phyloP scores from a whole-genome alignment of 2,329 filamentous ascomycete genomes.

The Sodiomyces alkalinus region DNA sequence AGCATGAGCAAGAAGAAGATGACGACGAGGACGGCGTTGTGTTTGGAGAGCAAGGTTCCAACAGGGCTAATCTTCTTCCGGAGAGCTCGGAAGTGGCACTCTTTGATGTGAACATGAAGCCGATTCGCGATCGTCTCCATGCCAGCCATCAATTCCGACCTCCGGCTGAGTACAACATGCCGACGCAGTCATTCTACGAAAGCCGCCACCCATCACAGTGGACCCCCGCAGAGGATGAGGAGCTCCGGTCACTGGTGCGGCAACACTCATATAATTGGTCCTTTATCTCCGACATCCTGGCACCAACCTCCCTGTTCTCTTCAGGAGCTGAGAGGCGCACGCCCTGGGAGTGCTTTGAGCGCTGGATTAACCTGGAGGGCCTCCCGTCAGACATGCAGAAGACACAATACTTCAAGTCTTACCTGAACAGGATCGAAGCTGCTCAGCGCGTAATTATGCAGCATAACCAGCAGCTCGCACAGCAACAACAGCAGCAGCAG shows the following conservation, averaged over 20 bases:
- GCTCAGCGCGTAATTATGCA: conserved; percentile 40
- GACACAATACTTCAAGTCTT: conserved; percentile 80
- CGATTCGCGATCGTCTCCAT: conserved; percentile 77
- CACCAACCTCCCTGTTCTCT: conserved; percentile 59
- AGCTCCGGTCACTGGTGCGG: conserved; percentile 68
- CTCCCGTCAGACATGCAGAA: conserved; percentile 87
- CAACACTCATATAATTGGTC: conserved; percentile 98
- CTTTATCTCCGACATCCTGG: conserved; percentile 69
- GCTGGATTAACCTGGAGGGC: conserved; percentile 86
- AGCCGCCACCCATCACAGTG: conserved; percentile 77
- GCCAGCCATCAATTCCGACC: conserved; percentile 86
- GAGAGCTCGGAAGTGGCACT: conserved; percentile 67
- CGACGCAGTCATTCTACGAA: conserved; percentile 80
- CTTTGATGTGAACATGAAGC: conserved; percentile 79
- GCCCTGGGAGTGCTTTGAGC: conserved; percentile 97
- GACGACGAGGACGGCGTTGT: conserved; percentile 30
- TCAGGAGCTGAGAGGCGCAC: conserved; percentile 81
- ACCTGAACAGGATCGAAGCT: conserved; percentile 43
- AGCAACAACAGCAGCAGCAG: conserved; percentile 16
- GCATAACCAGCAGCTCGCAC: conserved; percentile 33
- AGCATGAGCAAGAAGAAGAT: conserved; percentile 60
- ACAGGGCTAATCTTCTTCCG: conserved; percentile 37
- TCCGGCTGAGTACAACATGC: conserved; percentile 84
- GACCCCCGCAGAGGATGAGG: conserved; percentile 81
- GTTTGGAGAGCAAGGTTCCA: conserved; percentile 16